Percentiles rank a stretch among this genome's conserved stretches.
Conservation (phyloP, 257 asterid species). For the Striga asiatica region DNA sequence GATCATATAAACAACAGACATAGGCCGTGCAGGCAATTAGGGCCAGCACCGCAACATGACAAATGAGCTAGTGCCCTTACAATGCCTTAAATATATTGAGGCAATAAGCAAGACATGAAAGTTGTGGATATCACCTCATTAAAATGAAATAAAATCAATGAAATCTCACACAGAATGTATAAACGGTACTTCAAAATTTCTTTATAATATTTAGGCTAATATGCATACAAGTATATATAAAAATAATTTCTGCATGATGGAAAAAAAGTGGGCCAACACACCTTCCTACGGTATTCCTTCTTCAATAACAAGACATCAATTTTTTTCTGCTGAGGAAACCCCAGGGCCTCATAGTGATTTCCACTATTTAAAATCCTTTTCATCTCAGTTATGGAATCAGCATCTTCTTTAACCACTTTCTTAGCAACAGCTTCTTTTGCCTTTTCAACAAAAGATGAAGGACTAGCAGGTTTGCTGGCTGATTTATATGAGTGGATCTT, state of each 20-base stretch:
- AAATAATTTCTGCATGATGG: background rate
- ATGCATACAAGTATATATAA: constrained; percentile 7
- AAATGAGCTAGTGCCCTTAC: background rate
- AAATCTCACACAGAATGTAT: background rate
- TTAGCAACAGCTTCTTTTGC: constrained; percentile 44
- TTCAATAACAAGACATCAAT: constrained; percentile 57
- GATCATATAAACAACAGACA: constrained; percentile 8
- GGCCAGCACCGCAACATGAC: background rate
- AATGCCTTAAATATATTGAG: background rate
- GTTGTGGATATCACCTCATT: background rate
- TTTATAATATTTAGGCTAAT: background rate
- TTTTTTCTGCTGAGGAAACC: constrained; percentile 59
- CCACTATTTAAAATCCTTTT: constrained; percentile 62
- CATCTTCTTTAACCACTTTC: constrained; percentile 60
- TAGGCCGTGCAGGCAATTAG: background rate
- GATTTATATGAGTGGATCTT: constrained; percentile 58
- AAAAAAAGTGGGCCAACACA: constrained; percentile 19
- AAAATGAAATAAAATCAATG: constrained; percentile 9
- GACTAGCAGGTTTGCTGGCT: constrained; percentile 39
- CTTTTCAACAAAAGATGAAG: constrained; percentile 44
- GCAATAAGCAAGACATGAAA: background rate
- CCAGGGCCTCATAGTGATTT: constrained; percentile 91
- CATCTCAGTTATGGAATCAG: constrained; percentile 62
- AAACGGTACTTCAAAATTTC: background rate
- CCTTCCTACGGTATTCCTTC: constrained; percentile 93